Evolutionary conservation across 2,329 filamentous ascomycete species (phyloP), one percentile per base, ranked within the genome.

Genomic region (Ophiostoma himal-ulmi): DNA sequence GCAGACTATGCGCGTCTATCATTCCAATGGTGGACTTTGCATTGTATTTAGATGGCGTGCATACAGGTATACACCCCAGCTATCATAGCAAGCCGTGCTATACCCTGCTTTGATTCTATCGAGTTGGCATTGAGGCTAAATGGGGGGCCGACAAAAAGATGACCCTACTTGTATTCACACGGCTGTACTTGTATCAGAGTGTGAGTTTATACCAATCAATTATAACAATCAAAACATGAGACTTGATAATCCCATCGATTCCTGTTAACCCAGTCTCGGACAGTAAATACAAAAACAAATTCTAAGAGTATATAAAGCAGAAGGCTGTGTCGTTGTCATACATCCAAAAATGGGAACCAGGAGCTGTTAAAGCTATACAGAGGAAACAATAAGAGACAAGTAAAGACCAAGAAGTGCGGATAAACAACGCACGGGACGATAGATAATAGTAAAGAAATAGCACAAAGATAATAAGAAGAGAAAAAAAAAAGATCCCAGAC

Each of bases 261-360:
- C 26, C 54, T 30, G 2, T 8, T 11, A 60, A 34, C 54, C 54
- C 11, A 60, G 26, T 30, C 20, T 20, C 26, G n/a, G 52, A 8
- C 26, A 13, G 13, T 34, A 39, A 65, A 39, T 14, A 62, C 26
- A 36, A 62, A 62, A 34, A 52, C 20, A 54, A 64, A 65, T 17
- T 65, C 62, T 65, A 65, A 17, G 62, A 37, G 62, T 65, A 39
- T 65, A 65, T 65, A 65, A 65, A 20, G 57, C 22, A 62, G 20
- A 62, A 62, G 22, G 26, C 22, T 62, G 17, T 36, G 26, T 34
- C 57, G 57, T 22, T 62, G 57, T n/a, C 62, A 34, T 65, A 39
- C 34, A 39, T 65, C 57, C 57, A 62, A 62, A 62, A 17, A 20
- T 34, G 60, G 30, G 60, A 64, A 64, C 26, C 60, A 64, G 30